phyloP scores from a whole-genome alignment of 2,329 filamentous ascomycete genomes.

The Chalaropsis thielavioides region DNA sequence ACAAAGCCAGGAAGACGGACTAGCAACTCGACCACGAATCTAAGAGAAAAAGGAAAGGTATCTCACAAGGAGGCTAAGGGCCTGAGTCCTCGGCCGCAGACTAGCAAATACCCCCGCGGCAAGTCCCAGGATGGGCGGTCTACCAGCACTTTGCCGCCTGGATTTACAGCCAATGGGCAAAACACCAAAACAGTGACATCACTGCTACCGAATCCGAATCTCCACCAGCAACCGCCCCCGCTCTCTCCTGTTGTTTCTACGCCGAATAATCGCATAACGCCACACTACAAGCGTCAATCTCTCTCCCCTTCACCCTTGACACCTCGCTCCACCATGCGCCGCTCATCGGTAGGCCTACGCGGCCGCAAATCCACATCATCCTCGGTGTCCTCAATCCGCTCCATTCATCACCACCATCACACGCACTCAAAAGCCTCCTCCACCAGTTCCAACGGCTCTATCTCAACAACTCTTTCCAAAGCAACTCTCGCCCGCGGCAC shows the following conservation, averaged over 20 bases:
- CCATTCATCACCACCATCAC: constrained; percentile 73
- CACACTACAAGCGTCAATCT: constrained; percentile 55
- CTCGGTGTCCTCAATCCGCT: constrained; percentile 83
- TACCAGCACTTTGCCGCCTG: constrained; percentile 35
- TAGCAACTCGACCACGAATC: constrained; percentile 45
- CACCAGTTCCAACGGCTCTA: constrained; percentile 67
- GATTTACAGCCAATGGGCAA: constrained; percentile 39
- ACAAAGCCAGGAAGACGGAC: constrained; percentile 36
- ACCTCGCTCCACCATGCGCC: constrained; percentile 71
- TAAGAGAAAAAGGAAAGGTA: constrained; percentile 35
- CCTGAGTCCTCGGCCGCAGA: constrained; percentile 43
- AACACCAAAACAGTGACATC: constrained; percentile 22
- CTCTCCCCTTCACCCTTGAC: constrained; percentile 78
- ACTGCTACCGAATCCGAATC: constrained; percentile 13
- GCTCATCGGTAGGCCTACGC: constrained; percentile 67
- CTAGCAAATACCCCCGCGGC: constrained; percentile 32
- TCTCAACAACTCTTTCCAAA: constrained; percentile 53
- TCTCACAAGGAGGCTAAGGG: constrained; percentile 28
- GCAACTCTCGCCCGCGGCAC: constrained; percentile 48
- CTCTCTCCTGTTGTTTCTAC: constrained; percentile 12
- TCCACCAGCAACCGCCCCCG: constrained; percentile 6
- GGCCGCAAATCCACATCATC: constrained; percentile 93
- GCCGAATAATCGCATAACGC: constrained; percentile 12
- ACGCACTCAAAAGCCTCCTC: constrained; percentile 90
- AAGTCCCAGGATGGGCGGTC: constrained; percentile 20